Evolutionary conservation across 2,329 filamentous ascomycete genomes (phyloP), one percentile per base, ranked within the genome.

Genomic region (Tricladium varicosporioides): DNA sequence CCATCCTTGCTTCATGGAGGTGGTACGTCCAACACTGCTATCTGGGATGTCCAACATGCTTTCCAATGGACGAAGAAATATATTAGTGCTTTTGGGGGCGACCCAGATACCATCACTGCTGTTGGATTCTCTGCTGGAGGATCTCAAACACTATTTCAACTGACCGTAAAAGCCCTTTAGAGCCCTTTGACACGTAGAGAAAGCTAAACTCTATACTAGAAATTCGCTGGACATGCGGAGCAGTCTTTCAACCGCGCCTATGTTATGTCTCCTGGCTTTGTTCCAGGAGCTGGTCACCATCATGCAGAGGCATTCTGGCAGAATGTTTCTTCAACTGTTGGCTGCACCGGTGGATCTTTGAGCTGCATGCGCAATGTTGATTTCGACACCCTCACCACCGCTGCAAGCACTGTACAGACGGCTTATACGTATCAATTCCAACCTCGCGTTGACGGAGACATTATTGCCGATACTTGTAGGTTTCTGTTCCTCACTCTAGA

Each of bases 101-200:
- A 81, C 54, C 69, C 72, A 2, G 65, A 66, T n/a, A 60, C 69
- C 1, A 74, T 81, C 5, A 79, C 74, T 1, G 77, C 75, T 2
- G 76, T 77, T 72, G 79, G 78, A 2, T 75, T 80, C 60, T 79
- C 75, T n/a, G 78, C 79, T 2, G 79, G 80, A 3, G 79, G 54
- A 43, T 62, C 61, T 43, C 74, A 75, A 8, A 72, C 76, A 19
- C 36, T 66, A 18, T 71, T 71, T 60, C 68, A 70, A 44, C 58
- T 70, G 32, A 71, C 69, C 8, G 59, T 67, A 44, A n/a, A n/a
- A n/a, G n/a, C n/a, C n/a, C n/a, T n/a, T n/a, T n/a, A n/a, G n/a
- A n/a, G n/a, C n/a, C n/a, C n/a, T n/a, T n/a, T n/a, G n/a, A n/a
- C n/a, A n/a, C n/a, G n/a, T n/a, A n/a, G n/a, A n/a, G n/a, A n/a